Evolutionary conservation across 2,329 filamentous ascomycete genomes (phyloP).

Genomic region (Diaporthe longicolla): DNA sequence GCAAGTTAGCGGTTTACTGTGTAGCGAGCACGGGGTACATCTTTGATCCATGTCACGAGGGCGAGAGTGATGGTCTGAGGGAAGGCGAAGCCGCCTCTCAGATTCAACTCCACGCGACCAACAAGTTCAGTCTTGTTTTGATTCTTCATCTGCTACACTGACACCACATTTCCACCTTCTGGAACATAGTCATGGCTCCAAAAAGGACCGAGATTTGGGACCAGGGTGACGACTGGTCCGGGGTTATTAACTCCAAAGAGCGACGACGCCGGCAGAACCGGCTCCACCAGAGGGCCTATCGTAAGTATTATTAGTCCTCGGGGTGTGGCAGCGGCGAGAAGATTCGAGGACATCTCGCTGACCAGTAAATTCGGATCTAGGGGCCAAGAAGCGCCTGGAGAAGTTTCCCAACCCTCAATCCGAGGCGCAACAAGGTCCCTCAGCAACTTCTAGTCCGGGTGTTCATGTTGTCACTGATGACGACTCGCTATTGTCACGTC

Average conservation of each 20-base stretch:
- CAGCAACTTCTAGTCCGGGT: not conserved
- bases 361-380: not conserved
- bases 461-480: not conserved
- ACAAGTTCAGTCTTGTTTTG: not conserved
- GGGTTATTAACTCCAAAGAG: not conserved
- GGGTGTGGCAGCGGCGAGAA: too few relatives aligned
- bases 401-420: not conserved
- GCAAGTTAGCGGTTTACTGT: not conserved
- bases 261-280: conserved; percentile 5
- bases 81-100: not conserved
- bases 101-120: not conserved
- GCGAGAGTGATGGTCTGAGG: not conserved
- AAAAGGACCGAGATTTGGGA: not conserved
- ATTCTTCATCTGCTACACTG: not conserved
- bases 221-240: not conserved
- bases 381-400: conserved; percentile 9
- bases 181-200: not conserved
- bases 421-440: not conserved
- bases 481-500: not conserved
- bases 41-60: not conserved
- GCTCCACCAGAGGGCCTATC: conserved; percentile 17
- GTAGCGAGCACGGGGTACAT: not conserved
- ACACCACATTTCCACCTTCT: not conserved
- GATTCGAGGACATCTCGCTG: not conserved
- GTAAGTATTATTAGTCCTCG: not conserved